Base-by-base conservation (phyloP, 2,329 filamentous ascomycete genomes). In the Neurospora sp. region DNA sequence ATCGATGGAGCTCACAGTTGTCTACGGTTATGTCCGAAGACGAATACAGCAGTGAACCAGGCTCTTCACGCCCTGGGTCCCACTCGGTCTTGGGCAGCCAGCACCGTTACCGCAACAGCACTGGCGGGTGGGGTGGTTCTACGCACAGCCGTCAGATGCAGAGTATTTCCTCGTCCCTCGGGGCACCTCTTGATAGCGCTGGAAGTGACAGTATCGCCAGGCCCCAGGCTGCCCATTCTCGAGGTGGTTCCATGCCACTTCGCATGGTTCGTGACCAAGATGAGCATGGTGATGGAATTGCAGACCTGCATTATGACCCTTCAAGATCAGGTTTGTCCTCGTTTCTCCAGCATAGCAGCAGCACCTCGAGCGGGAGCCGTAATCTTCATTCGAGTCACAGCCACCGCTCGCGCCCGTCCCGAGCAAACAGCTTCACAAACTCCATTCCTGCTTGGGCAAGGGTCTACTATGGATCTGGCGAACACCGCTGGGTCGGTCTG, bases 401-500 rank as follows among this genome's bases (percentile, higher is more conserved):
- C 78, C 3, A 87, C 78, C 73, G 74, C 75, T 28, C 74, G 84
- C 73, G 71, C 72, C 70, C 73, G 73, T 85, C 84, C 17, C 81
- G 81, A 38, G 76, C 80, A 38, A 82, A 81, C 73, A 86, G 84
- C 74, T 76, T 86, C 43, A 83, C 77, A 66, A 78, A 80, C 28
- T 77, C 81, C 2, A 80, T 89, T 58, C 86, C 87, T 13, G 76
- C 82, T 9, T 89, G 87, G 87, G 87, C 86, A 38, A 82, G 84
- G 74, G 81, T 92, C 17, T 93, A 93, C 79, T 93, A 93, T 77
- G 87, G 88, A 42, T 89, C 87, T 68, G 89, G 89, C 68, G 89
- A 87, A 78, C 84, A 83, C 72, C 84, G 80, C 66, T 87, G 81
- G 70, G 78, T 91, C 67, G 81, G 82, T 42, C 78, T 81, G 9